phyloP scores from a whole-genome alignment of 805 yeast genomes.

The Starmera quercuum region DNA sequence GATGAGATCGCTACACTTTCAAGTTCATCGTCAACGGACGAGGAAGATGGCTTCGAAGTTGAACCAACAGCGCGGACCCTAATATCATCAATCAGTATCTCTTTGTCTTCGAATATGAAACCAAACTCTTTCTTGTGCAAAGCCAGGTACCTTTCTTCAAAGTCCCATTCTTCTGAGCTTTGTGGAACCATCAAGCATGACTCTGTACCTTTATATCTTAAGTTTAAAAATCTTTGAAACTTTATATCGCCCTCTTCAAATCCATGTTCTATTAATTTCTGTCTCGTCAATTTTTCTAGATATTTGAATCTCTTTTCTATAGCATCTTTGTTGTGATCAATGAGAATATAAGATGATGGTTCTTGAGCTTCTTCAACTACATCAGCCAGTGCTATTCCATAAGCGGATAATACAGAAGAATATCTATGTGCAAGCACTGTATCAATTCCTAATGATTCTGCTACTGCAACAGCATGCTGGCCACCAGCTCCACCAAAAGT shows the following conservation, averaged over 20 bases:
- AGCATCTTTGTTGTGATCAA: slow-evolving; percentile 19
- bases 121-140: slow-evolving; percentile 70
- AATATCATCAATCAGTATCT: slow-evolving; percentile 61
- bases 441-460: slow-evolving; percentile 58
- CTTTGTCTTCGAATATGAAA: slow-evolving; percentile 49
- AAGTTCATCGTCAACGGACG: slow-evolving; percentile 46
- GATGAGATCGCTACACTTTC: slow-evolving; percentile 22
- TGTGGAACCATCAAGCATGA: slow-evolving; percentile 67
- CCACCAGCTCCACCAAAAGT: slow-evolving; percentile 95
- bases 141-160: slow-evolving; percentile 38
- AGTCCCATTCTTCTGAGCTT: slow-evolving; percentile 20
- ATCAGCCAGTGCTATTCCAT: slow-evolving; percentile 84
- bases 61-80: slow-evolving; percentile 72
- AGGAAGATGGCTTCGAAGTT: slow-evolving; percentile 33
- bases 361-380: slow-evolving; percentile 75
- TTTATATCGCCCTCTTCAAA: slow-evolving; percentile 35
- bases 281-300: slow-evolving; percentile 35
- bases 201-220: slow-evolving; percentile 87
- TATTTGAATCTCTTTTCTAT: slow-evolving; percentile 38
- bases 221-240: slow-evolving; percentile 61
- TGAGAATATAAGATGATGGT: slow-evolving; percentile 48
- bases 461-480: slow-evolving; percentile 78
- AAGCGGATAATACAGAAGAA: slow-evolving; percentile 80
- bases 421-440: slow-evolving; percentile 71
- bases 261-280: slow-evolving; percentile 44